Evolutionary conservation across 2,329 filamentous ascomycete species (phyloP).

Genomic region (Ascochyta clinopodiicola): DNA sequence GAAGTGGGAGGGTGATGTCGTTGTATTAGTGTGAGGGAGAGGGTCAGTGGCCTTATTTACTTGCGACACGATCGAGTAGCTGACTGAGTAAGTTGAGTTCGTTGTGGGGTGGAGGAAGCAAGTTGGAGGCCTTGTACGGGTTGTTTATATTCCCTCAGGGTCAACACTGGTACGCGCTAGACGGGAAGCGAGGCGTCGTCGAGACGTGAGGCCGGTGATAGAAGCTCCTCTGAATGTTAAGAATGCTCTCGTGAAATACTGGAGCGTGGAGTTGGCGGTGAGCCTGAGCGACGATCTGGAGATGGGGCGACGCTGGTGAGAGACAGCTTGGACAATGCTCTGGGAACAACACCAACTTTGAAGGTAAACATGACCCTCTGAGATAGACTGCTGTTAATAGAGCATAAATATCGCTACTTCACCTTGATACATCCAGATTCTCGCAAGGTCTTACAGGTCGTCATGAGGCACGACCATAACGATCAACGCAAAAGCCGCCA

Average conservation of each 20-base stretch:
- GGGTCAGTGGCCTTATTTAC: background rate
- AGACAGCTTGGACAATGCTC: background rate
- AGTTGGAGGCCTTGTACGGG: constrained; percentile 7
- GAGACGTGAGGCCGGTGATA: constrained; percentile 13
- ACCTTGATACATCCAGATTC: background rate
- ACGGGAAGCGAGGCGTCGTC: background rate
- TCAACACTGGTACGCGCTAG: constrained; percentile 4
- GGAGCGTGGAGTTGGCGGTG: background rate
- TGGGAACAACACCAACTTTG: background rate
- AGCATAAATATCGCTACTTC: background rate
- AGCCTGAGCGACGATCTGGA: background rate
- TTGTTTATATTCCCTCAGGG: constrained; percentile 22
- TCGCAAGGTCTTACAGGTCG: too few relatives aligned
- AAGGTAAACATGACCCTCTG: too few relatives aligned
- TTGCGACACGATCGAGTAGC: constrained; percentile 7
- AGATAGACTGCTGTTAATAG: background rate
- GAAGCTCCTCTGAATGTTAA: background rate
- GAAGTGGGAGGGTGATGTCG: background rate
- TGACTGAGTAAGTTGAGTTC: constrained; percentile 5
- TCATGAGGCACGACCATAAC: background rate
- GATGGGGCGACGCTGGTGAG: constrained; percentile 1
- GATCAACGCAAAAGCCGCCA: background rate
- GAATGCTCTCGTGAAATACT: background rate
- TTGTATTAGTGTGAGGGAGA: constrained; percentile 5
- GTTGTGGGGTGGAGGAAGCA: constrained; percentile 26